phyloP scores from a whole-genome alignment of 805 yeast genomes.

The Ogataea pignaliae region DNA sequence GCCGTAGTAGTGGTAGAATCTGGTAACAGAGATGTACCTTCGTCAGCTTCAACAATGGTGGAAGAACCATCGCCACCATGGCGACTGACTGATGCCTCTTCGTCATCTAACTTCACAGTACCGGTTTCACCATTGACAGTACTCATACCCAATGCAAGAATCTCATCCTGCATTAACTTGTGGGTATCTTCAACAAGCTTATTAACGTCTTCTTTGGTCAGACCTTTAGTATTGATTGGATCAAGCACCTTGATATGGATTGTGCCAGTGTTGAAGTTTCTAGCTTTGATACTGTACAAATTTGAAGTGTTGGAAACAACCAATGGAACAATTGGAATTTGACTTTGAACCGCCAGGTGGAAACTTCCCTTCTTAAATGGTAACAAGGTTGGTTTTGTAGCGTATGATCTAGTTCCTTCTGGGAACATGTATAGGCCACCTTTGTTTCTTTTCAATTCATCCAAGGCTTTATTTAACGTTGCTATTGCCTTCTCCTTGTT shows the following conservation, averaged over 20 bases:
- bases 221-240: conserved; percentile 68
- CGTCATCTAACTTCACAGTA: conserved; percentile 1
- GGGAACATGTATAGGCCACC: conserved; percentile 89
- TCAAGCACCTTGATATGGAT: conserved; percentile 75
- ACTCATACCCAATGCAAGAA: conserved; percentile 42
- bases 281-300: conserved; percentile 54
- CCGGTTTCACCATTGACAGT: conserved; percentile 21
- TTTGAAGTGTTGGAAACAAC: conserved; percentile 84
- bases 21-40: conserved; percentile 5
- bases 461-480: conserved; percentile 68
- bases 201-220: conserved; percentile 68
- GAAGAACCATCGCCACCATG: background rate
- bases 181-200: conserved; percentile 54
- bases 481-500: conserved; percentile 70
- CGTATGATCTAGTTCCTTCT: conserved; percentile 92
- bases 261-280: conserved; percentile 71
- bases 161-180: conserved; percentile 47
- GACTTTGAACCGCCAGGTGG: conserved; percentile 92
- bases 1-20: too few species aligned
- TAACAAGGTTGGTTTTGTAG: conserved; percentile 60
- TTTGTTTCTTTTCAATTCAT: conserved; percentile 52
- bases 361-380: conserved; percentile 98
- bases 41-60: conserved; percentile 1
- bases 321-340: conserved; percentile 82
- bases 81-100: background rate